phyloP scores from a whole-genome alignment of 257 asterid species.

The Avicennia marina region DNA sequence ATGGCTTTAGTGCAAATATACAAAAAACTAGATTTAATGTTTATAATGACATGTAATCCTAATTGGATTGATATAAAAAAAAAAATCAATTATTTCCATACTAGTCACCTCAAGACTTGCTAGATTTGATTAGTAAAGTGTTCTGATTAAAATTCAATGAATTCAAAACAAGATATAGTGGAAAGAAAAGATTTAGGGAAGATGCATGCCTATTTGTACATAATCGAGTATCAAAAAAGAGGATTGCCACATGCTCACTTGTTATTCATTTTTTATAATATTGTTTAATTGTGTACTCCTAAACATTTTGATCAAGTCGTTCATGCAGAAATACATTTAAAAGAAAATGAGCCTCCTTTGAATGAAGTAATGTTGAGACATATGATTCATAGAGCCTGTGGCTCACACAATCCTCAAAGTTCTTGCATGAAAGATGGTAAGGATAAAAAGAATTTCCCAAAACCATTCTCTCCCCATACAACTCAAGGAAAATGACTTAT shows the following conservation, averaged over 20 bases:
- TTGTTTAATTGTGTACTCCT: neutral
- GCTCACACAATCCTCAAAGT: neutral
- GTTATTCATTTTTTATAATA: neutral
- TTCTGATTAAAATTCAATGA: neutral
- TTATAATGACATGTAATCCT: neutral
- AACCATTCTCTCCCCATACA: neutral
- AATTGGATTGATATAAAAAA: neutral
- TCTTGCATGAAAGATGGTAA: neutral
- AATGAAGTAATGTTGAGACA: neutral
- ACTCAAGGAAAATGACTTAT: neutral
- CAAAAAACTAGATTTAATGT: neutral
- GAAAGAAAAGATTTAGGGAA: neutral
- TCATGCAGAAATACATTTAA: neutral
- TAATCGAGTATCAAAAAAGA: neutral
- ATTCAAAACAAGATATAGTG: neutral
- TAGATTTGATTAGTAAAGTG: neutral
- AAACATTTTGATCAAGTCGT: neutral
- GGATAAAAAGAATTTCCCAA: neutral
- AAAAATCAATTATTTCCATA: neutral
- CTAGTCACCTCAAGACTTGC: neutral
- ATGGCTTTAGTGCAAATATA: neutral
- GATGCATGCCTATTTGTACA: neutral
- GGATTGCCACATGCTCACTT: neutral
- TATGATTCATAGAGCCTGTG: neutral
- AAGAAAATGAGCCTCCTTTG: neutral